Evolutionary conservation across 2,329 filamentous ascomycete genomes (phyloP), one percentile per base, ranked within the genome.

Genomic region (Neoscytalidium dimidiatum): DNA sequence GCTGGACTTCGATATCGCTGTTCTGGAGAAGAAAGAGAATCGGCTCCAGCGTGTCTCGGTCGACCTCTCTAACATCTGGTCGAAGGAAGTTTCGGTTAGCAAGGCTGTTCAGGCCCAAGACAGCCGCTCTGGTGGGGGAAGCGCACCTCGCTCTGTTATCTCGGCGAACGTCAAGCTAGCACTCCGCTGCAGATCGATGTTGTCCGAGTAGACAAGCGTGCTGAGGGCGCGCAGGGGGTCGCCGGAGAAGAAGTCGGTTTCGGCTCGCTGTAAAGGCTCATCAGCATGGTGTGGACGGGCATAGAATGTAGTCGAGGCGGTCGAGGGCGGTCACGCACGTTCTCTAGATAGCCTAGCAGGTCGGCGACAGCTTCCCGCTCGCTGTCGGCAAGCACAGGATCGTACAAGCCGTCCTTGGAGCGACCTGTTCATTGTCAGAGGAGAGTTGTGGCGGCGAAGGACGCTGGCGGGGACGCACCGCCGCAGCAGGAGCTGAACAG

Each of bases 151-250:
- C 81, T 99, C 95, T 43, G 95, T 99, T 71, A 99, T 99, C 79
- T 99, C 95, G 67, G 95, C 95, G 84, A 99, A 99, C 2, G 95
- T 99, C 78, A 99, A 86, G 78, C 94, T 98, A 62, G 95, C 95
- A 81, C 95, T 98, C 70, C 95, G 88, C 82, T 99, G 95, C 62
- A 99, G 85, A 78, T 99, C 95, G 77, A 99, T 94, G 81, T 99
- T 99, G 79, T 98, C 94, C 65, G 95, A 99, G 78, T 97, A 99
- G 65, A 99, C 95, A 28, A 99, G 86, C 13, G 94, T 99, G 80
- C 92, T 97, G 65, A 99, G 83, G 51, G 95, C 94, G 79, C 91
- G 91, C 65, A 99, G 88, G 51, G 95, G 95, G 75, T 97, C 94
- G 79, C 95, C 95, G 41, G 92, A 90, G 81, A 99, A 99, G 87